Evolutionary conservation across 306 rosid species (phyloP).

Genomic region (Potentilla sterilis): DNA sequence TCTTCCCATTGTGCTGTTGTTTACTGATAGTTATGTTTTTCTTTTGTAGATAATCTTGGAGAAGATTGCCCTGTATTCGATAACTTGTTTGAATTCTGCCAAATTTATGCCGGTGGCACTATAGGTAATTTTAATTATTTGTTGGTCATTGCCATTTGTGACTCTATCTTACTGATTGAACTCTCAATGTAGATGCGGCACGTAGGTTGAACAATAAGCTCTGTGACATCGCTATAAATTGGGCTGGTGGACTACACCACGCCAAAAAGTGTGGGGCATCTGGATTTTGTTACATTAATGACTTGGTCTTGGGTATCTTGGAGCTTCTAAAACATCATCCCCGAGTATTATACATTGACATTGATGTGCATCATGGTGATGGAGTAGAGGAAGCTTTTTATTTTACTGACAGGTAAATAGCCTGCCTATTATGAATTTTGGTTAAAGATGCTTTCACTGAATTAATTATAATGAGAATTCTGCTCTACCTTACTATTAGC

Average conservation of each 20-base stretch:
- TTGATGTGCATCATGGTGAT: slow-evolving; percentile 99
- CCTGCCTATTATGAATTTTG: slow-evolving; percentile 14
- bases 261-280: slow-evolving; percentile 99
- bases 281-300: slow-evolving; percentile 98
- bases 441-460: neutral
- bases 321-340: slow-evolving; percentile 94
- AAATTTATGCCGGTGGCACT: slow-evolving; percentile 96
- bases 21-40: slow-evolving; percentile 15
- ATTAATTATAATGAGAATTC: neutral
- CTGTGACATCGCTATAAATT: slow-evolving; percentile 94
- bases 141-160: slow-evolving; percentile 14
- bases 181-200: slow-evolving; percentile 75
- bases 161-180: slow-evolving; percentile 24
- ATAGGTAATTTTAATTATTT: slow-evolving; percentile 53
- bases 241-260: slow-evolving; percentile 99
- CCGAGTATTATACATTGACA: slow-evolving; percentile 94
- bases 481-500: neutral
- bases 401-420: slow-evolving; percentile 85
- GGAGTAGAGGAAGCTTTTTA: slow-evolving; percentile 99
- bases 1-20: neutral
- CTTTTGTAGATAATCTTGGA: slow-evolving; percentile 80
- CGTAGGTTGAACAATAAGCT: slow-evolving; percentile 84
- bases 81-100: slow-evolving; percentile 95
- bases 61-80: slow-evolving; percentile 99
- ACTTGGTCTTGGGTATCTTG: slow-evolving; percentile 91